Percentiles rank a stretch among this genome's conserved stretches.
Evolutionary conservation across 1,284 basidiomycete genomes (phyloP).

Genomic region (Apiotrichum gracile): DNA sequence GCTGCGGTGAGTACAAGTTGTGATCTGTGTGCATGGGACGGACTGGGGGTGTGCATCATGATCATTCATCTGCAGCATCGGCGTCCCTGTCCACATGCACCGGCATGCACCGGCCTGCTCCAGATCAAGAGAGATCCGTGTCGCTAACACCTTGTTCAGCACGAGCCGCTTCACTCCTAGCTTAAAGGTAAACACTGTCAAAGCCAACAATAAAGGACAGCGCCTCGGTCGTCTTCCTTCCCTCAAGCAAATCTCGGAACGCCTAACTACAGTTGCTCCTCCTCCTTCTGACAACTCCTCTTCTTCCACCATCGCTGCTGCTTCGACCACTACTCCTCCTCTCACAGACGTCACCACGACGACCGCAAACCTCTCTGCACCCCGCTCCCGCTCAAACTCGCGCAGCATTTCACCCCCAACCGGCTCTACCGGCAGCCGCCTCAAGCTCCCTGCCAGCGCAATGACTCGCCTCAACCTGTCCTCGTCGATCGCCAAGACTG

Average conservation of each 20-base stretch:
- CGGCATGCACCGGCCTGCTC: too few relatives aligned
- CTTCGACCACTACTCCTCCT: constrained; percentile 4
- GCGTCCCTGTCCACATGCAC: too few relatives aligned
- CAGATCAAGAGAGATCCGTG: too few relatives aligned
- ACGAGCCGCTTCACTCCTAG: neutral
- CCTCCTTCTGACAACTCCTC: too few relatives aligned
- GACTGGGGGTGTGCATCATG: too few relatives aligned
- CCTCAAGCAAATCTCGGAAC: constrained; percentile 32
- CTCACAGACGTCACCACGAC: constrained; percentile 45
- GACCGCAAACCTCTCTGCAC: constrained; percentile 45
- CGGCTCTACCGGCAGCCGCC: constrained; percentile 44
- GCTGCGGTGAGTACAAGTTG: too few relatives aligned
- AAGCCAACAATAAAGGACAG: constrained; percentile 11
- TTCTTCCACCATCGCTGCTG: constrained; percentile 3
- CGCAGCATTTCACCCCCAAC: constrained; percentile 46
- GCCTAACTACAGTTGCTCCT: too few relatives aligned
- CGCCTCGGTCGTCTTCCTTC: constrained; percentile 24
- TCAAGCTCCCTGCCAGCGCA: constrained; percentile 58
- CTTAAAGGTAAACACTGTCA: neutral
- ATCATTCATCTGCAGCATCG: too few relatives aligned
- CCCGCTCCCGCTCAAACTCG: constrained; percentile 28
- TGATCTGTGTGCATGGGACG: too few relatives aligned
- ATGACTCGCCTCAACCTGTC: constrained; percentile 50
- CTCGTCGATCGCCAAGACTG: neutral
- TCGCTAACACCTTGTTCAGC: neutral